Percentiles rank a stretch among this genome's conserved stretches.
Evolutionary conservation across 345 rosid species (phyloP).

Genomic region (Linum trigynum): DNA sequence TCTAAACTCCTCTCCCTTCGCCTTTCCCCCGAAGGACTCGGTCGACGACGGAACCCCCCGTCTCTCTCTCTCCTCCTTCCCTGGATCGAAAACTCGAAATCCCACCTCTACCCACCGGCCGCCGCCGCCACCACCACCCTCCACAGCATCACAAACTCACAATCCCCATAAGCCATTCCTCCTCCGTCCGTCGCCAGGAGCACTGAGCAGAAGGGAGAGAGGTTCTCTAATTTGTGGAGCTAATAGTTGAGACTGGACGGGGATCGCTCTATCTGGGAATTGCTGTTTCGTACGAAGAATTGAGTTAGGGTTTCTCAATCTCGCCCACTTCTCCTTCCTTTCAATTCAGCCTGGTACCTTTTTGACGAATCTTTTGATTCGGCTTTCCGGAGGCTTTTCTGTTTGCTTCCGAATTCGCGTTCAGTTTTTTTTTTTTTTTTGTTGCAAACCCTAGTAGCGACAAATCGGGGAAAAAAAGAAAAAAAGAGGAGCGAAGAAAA

Average conservation of each 20-base stretch:
- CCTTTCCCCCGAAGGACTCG: background rate
- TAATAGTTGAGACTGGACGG: too few species aligned
- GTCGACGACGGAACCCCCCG: background rate
- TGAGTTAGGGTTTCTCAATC: background rate
- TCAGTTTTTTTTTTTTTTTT: too few species aligned
- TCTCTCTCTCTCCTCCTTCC: too few species aligned
- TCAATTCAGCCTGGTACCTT: too few species aligned
- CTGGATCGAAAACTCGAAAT: background rate
- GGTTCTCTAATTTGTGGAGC: background rate
- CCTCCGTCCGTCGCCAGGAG: too few species aligned
- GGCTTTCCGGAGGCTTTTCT: background rate
- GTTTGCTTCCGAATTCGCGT: too few species aligned
- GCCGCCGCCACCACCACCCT: background rate
- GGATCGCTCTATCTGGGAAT: too few species aligned
- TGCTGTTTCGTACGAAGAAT: background rate
- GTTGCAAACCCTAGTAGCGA: slow-evolving; percentile 13
- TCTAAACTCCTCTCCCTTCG: background rate
- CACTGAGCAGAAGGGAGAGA: background rate
- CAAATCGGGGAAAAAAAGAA: background rate
- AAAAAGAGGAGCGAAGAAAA: background rate
- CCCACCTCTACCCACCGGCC: background rate
- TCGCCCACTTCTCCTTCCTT: too few species aligned
- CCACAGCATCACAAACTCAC: background rate
- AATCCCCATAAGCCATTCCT: too few species aligned
- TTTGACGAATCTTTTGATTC: background rate